Conservation (phyloP, 768 basidiomycete genomes). For the Xerocomus spinulosus region DNA sequence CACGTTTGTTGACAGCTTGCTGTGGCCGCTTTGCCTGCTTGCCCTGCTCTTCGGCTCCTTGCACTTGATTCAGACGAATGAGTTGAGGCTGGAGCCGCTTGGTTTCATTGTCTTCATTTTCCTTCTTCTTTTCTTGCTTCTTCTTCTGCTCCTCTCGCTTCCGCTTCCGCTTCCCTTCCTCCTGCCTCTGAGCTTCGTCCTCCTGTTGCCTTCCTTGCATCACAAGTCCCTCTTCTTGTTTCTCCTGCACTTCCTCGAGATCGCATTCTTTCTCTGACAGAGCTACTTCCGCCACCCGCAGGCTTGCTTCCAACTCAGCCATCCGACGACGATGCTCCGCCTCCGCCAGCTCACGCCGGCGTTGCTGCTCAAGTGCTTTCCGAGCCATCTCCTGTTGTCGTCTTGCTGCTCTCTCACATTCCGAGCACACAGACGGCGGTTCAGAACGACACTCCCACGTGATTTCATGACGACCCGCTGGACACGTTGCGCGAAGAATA, state of each 20-base stretch:
- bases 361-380: constrained; percentile 36
- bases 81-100: background rate
- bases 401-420: constrained; percentile 41
- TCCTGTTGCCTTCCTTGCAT: background rate
- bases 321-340: constrained; percentile 35
- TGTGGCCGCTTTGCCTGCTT: too few species aligned
- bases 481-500: constrained; percentile 36
- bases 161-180: too few species aligned
- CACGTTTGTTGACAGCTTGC: too few species aligned
- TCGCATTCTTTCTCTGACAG: background rate
- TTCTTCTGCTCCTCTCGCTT: background rate
- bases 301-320: constrained; percentile 39
- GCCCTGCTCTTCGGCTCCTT: too few species aligned
- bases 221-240: constrained; percentile 36
- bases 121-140: background rate
- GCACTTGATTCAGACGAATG: too few species aligned
- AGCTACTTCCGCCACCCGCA: constrained; percentile 16
- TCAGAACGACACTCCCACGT: constrained; percentile 40
- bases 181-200: background rate
- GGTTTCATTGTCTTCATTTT: constrained; percentile 20
- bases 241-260: constrained; percentile 23
- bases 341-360: constrained; percentile 41
- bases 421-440: constrained; percentile 34
- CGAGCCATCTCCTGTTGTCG: constrained; percentile 36
- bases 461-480: constrained; percentile 38